Conservation (phyloP, 164 flowering plant genomes). For the Sextonia rubra region DNA sequence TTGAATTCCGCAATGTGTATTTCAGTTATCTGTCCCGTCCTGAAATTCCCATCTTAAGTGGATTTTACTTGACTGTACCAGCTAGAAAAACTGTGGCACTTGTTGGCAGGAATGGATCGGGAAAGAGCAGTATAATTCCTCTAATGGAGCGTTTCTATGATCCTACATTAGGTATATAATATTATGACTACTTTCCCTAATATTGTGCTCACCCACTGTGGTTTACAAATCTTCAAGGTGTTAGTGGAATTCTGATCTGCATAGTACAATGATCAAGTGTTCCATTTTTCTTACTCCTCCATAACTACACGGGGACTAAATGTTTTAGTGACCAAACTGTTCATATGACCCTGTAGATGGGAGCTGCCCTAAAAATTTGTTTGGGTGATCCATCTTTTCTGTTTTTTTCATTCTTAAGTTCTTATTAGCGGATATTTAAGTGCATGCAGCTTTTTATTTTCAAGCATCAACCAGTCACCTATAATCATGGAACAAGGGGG, state of each 20-base stretch:
- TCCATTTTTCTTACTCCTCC: background rate
- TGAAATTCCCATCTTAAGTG: slow-evolving; percentile 96
- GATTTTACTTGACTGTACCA: slow-evolving; percentile 88
- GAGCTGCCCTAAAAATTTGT: too few species aligned
- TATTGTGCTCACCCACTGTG: background rate
- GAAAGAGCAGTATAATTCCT: slow-evolving; percentile 97
- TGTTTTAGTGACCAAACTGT: too few species aligned
- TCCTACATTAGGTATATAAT: slow-evolving; percentile 78
- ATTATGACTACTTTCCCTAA: background rate
- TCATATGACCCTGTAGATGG: too few species aligned
- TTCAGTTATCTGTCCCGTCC: slow-evolving; percentile 96
- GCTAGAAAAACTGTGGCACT: slow-evolving; percentile 95
- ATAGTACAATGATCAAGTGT: too few species aligned
- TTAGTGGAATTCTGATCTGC: background rate
- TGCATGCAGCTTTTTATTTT: too few species aligned
- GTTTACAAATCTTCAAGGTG: background rate
- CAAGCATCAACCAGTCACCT: too few species aligned
- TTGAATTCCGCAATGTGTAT: slow-evolving; percentile 95
- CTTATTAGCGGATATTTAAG: too few species aligned
- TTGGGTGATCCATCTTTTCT: too few species aligned
- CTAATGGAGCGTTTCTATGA: slow-evolving; percentile 99
- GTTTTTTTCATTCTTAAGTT: too few species aligned
- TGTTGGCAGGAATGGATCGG: slow-evolving; percentile 97
- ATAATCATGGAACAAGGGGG: too few species aligned
- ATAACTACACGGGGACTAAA: background rate